Base-by-base conservation (phyloP, 2,329 filamentous ascomycete genomes). In the Epichloe festucae region DNA sequence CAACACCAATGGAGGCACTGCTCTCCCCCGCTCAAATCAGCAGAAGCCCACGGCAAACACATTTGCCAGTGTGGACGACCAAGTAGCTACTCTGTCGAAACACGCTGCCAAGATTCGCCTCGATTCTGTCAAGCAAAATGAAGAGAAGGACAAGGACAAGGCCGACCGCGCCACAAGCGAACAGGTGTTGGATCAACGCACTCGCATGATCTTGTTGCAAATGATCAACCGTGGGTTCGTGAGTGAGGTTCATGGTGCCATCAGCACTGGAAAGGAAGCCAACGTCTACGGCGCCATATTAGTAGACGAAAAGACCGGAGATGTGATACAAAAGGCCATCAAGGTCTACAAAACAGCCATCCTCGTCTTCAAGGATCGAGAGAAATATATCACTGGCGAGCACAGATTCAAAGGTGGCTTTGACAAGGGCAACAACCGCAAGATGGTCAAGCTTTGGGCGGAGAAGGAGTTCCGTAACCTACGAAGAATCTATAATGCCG, bases 291-390 rank as follows among this genome's bases (percentile, higher is more conserved):
- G 94, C 56, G 89, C 91, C 17, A 77, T 95, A 11, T 78, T 82
- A 3, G 73, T 80, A 48, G 73, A 81, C 6, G 76, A 78, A 10
- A 69, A 65, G 21, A 67, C 77, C 7, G 73, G 73, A 40, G 70
- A 75, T 19, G 71, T 79, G 1, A 70, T 82, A 0, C 88, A 95
- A 62, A 81, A 89, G 47, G 93, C 93, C 12, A 89, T 97, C 74
- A 98, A 98, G 72, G 88, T 98, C 48, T 98, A 98, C 80, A 98
- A 98, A 77, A 98, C 93, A 7, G 87, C 87, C 51, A 98, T 98
- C 57, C 73, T 98, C 35, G 89, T 94, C 23, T 98, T 98, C 81
- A 97, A 97, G 72, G 93, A 98, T 70, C 81, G 93, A 53, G 90
- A 96, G 69, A 85, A 89, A 62, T 98, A 98, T 68, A 93, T 98